These are phyloP conservation scores for Metschnikowia hibisci DNA, from an alignment of 805 yeast species.

Conservation along the genomic window DNA sequence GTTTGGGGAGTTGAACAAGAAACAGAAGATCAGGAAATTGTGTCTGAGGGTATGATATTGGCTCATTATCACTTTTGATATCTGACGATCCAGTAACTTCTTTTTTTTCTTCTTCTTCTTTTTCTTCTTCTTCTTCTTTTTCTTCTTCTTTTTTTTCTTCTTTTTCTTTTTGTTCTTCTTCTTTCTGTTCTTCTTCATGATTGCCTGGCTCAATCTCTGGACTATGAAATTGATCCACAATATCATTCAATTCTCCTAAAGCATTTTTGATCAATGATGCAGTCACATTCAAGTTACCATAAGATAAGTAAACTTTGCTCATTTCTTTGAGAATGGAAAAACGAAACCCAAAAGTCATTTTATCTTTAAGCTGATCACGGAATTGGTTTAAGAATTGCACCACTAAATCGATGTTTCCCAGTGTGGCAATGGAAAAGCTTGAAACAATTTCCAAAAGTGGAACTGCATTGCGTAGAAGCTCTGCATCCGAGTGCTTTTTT, in stretches of 20 bases:
- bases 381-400: conserved; percentile 29
- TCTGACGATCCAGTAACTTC: no score
- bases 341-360: conserved; percentile 22
- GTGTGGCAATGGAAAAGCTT: conserved; percentile 19
- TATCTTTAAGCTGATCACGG: conserved; percentile 20
- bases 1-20: conserved; percentile 17
- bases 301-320: conserved; percentile 25
- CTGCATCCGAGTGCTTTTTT: conserved; percentile 5
- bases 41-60: not conserved
- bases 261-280: conserved; percentile 24
- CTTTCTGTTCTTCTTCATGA: conserved; percentile 4
- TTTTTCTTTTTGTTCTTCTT: no score
- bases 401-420: conserved; percentile 23
- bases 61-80: not conserved
- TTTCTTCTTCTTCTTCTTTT: no score
- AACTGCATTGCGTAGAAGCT: conserved; percentile 17
- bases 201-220: not conserved
- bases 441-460: conserved; percentile 27
- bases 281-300: conserved; percentile 23
- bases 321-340: conserved; percentile 26
- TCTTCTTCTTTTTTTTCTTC: no score
- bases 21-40: not conserved
- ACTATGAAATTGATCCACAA: conserved; percentile 11
- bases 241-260: conserved; percentile 20
- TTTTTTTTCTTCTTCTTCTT: no score